phyloP scores from a whole-genome alignment of 352 stramenopile genomes.

The Discostella stelligera region DNA sequence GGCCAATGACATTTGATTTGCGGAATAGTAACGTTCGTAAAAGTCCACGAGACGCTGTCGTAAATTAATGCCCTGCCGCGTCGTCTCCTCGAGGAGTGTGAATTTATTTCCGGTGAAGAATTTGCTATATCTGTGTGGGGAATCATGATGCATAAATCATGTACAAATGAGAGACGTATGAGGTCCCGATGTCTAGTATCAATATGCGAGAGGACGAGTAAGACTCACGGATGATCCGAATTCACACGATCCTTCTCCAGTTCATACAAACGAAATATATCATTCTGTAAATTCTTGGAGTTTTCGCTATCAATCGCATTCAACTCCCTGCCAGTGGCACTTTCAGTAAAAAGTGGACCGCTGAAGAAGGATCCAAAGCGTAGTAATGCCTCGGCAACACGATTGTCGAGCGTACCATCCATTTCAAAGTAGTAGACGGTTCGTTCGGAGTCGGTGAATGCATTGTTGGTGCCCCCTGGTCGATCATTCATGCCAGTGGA shows the following conservation, averaged over 20 bases:
- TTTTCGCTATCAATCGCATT: conserved; percentile 97
- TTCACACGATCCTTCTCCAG: conserved; percentile 77
- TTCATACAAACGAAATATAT: conserved; percentile 85
- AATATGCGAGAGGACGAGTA: background rate
- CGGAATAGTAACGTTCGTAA: conserved; percentile 85
- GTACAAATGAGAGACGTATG: too few relatives aligned
- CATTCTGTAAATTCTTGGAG: conserved; percentile 95
- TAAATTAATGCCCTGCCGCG: conserved; percentile 75
- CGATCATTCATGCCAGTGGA: background rate
- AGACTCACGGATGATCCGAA: conserved; percentile 77
- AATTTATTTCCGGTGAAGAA: conserved; percentile 89
- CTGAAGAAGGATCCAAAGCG: conserved; percentile 96
- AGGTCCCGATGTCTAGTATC: too few relatives aligned
- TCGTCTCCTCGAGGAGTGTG: conserved; percentile 83
- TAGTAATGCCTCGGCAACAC: conserved; percentile 90
- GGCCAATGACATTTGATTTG: conserved; percentile 86
- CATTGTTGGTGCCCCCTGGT: conserved; percentile 88
- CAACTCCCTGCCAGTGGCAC: conserved; percentile 90
- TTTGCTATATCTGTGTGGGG: conserved; percentile 69
- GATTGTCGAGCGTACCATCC: conserved; percentile 63
- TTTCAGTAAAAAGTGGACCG: conserved; percentile 90
- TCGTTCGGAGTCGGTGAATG: conserved; percentile 93
- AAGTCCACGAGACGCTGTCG: conserved; percentile 83
- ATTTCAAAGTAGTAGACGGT: conserved; percentile 98
- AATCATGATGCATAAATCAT: background rate